These are phyloP conservation scores for Lactifluus pinguis DNA, from an alignment of 768 basidiomycete species.

Conservation along the genomic window DNA sequence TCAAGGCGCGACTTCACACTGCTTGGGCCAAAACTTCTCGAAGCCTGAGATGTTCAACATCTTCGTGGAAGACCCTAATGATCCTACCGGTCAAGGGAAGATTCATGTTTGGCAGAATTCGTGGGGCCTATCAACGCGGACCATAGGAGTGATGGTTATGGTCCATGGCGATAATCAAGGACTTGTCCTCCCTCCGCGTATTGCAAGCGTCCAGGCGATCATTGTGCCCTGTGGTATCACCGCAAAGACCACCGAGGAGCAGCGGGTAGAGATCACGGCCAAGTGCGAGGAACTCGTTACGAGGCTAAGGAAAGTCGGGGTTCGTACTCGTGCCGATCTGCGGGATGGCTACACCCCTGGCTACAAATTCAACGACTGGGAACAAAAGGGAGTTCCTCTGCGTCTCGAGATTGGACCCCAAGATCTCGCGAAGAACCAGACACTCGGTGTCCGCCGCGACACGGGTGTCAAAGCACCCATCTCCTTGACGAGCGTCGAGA, in stretches of 20 bases:
- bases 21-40: constrained; percentile 97
- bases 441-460: constrained; percentile 76
- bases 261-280: constrained; percentile 61
- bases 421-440: constrained; percentile 77
- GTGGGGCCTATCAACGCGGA: constrained; percentile 94
- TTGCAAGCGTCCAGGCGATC: constrained; percentile 86
- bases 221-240: constrained; percentile 92
- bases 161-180: constrained; percentile 97
- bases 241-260: constrained; percentile 65
- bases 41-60: constrained; percentile 97
- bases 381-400: constrained; percentile 97
- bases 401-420: constrained; percentile 96
- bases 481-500: constrained; percentile 38
- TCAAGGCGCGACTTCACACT: constrained; percentile 96
- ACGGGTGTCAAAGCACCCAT: constrained; percentile 54
- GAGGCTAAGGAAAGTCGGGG: constrained; percentile 58
- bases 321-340: constrained; percentile 85
- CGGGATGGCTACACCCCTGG: constrained; percentile 96
- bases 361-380: constrained; percentile 99
- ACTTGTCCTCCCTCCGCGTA: constrained; percentile 91
- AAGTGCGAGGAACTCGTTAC: constrained; percentile 72
- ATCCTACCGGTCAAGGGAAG: constrained; percentile 57
- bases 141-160: constrained; percentile 99
- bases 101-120: constrained; percentile 95
- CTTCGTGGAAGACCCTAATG: constrained; percentile 87